phyloP scores from a whole-genome alignment of 2,329 filamentous ascomycete genomes.

The Ambrosiella beaveri region DNA sequence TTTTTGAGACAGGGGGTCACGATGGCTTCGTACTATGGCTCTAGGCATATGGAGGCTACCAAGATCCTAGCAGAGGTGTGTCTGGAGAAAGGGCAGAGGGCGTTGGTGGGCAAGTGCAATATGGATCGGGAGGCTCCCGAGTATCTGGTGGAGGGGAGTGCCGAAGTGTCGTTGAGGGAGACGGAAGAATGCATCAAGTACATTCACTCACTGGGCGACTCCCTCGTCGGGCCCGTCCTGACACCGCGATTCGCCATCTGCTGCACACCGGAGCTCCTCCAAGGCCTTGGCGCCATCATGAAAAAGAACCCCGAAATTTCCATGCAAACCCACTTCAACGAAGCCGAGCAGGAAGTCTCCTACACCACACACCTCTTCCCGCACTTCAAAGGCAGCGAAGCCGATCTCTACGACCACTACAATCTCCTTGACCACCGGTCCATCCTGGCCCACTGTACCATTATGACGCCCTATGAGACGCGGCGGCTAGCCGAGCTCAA shows the following conservation, averaged over 20 bases:
- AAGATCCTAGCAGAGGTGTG: constrained; percentile 38
- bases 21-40: constrained; percentile 43
- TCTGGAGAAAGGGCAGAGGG: constrained; percentile 35
- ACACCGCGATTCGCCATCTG: constrained; percentile 46
- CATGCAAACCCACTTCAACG: constrained; percentile 52
- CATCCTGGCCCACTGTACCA: constrained; percentile 51
- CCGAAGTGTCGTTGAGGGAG: constrained; percentile 29
- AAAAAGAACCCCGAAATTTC: constrained; percentile 29
- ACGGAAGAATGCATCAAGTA: constrained; percentile 33
- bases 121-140: constrained; percentile 40
- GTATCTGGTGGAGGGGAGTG: constrained; percentile 32
- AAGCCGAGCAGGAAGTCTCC: constrained; percentile 41
- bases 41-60: constrained; percentile 37
- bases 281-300: constrained; percentile 37
- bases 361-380: constrained; percentile 40
- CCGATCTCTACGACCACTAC: constrained; percentile 39
- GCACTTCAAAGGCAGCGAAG: constrained; percentile 33
- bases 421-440: constrained; percentile 35
- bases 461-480: constrained; percentile 40
- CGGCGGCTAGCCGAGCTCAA: constrained; percentile 26
- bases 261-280: constrained; percentile 36
- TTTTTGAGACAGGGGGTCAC: constrained; percentile 46
- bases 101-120: constrained; percentile 45
- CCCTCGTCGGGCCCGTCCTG: constrained; percentile 31
- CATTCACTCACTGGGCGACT: constrained; percentile 22